Base-by-base conservation (phyloP, 2,329 filamentous ascomycete species). In the Aspergillus awamori region DNA sequence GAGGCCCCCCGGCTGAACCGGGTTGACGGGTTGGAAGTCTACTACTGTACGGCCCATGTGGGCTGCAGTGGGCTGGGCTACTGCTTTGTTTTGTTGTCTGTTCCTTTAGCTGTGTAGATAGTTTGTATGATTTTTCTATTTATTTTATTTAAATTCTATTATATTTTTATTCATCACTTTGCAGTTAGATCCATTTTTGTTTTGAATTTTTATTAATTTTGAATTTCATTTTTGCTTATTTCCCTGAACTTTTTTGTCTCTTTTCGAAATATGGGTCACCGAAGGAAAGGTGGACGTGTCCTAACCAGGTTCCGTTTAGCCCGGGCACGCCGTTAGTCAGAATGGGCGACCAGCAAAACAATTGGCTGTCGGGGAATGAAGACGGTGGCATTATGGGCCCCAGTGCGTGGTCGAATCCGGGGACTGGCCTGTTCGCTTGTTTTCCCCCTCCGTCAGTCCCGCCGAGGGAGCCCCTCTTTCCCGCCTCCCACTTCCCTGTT, bases 11-110 rank as follows among this genome's bases (percentile, higher is more conserved):
- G 68, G 63, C 65, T 66, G 69, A 71, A 67, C 70, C 70, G 65
- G 69, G 63, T 68, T 72, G 70, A 70, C 64, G 70, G 69, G 66
- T 66, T 69, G 57, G 64, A 65, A 65, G 53, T 30, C 38, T 55
- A 55, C 10, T 36, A 39, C 56, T 54, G 45, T 48, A 54, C 45
- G 63, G 60, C 59, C 69, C 69, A 69, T 68, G 69, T 70, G 69
- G 69, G 67, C 64, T 69, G 64, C 52, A 59, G 64, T 64, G 62
- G 66, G 60, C 59, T 63, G 61, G 58, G 51, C 55, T 41, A 53
- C 57, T 41, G 58, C 57, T 60, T 59, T 64, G 66, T 61, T 63
- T 63, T 63, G 54, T 62, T 63, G 57, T 62, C 47, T 59, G 51
- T 59, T 58, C 61, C 53, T 49, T 30, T 30, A 30, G 28, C 28